Conservation (phyloP, 1,284 basidiomycete genomes). For the Kwoniella shivajii region DNA sequence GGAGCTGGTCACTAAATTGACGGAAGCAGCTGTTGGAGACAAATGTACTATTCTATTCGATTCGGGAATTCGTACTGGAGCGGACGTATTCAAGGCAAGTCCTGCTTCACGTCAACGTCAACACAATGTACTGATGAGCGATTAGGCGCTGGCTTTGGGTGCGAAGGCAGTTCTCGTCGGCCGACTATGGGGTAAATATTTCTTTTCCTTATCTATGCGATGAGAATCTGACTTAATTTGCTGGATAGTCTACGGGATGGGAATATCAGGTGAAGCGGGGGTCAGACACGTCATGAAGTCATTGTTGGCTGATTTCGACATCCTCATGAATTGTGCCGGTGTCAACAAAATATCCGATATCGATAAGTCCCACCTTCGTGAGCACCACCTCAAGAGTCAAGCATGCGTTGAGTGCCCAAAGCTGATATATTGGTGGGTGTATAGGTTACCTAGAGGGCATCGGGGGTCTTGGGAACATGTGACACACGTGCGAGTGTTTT, state of each 20-base stretch:
- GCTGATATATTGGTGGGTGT: not conserved
- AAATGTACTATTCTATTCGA: slow-evolving; percentile 68
- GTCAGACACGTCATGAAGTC: slow-evolving; percentile 66
- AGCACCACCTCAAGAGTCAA: not conserved
- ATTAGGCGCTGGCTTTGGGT: slow-evolving; percentile 55
- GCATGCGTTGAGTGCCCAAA: not conserved
- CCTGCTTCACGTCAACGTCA: too few species aligned
- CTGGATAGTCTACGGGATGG: slow-evolving; percentile 61
- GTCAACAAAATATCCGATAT: slow-evolving; percentile 22
- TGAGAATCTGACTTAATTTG: not conserved
- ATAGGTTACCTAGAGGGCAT: slow-evolving; percentile 1
- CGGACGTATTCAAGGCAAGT: slow-evolving; percentile 67
- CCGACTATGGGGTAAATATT: slow-evolving; percentile 31
- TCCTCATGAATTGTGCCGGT: slow-evolving; percentile 44
- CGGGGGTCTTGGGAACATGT: too few species aligned
- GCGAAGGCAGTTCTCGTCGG: slow-evolving; percentile 49
- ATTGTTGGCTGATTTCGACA: slow-evolving; percentile 66
- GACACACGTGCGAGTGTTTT: too few species aligned
- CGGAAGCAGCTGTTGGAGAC: slow-evolving; percentile 54
- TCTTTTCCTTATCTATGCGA: not conserved
- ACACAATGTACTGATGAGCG: too few species aligned
- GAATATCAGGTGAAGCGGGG: slow-evolving; percentile 65
- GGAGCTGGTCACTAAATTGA: too few species aligned
- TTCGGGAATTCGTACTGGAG: slow-evolving; percentile 73
- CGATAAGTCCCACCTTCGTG: slow-evolving; percentile 14